Evolutionary conservation across 495 filamentous ascomycete species (phyloP), one percentile per base, ranked within the genome.

Genomic region (Podospora pseudoanserina): DNA sequence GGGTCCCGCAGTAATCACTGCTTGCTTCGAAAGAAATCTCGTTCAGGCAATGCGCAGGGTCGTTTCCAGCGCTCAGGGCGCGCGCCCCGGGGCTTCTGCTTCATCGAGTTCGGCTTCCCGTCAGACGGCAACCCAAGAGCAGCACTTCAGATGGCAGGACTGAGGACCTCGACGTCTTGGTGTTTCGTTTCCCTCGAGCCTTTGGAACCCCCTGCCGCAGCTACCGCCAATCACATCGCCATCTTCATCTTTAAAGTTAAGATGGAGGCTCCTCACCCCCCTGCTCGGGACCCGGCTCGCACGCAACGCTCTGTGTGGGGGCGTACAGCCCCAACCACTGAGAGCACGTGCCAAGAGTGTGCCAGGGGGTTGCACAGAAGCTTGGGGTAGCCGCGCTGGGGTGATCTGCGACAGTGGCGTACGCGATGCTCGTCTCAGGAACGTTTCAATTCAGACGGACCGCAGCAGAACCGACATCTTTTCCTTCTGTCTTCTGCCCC

Each of bases 381-480:
- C 66, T 69, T 62, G 62, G 70, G 68, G 66, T 26, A 44, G 30
- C 67, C 27, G 39, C 64, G 49, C 26, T 30, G 65, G 64, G 56
- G 60, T 69, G 27, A 69, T 70, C 70, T 76, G 72, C 60, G 71
- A 77, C 75, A 71, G 57, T 74, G 71, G 74, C 74, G 72, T 66
- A 63, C 70, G 61, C 68, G 39, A 65, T 73, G 68, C 70, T 64
- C 67, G 75, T 77, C 75, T 76, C 75, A 77, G 68, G 5, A 65
- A 58, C 67, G 75, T 77, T 77, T 77, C 75, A 77, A 76, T 76
- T 76, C 65, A 28, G 61, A 71, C 73, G 75, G 75, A 75, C 70
- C 67, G 65, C 70, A 54, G 65, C 66, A 27, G 18, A 61, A 55
- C 74, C 74, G 72, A 59, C 49, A 64, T 68, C 63, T 66, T 64